These are phyloP conservation scores for Lactarius indigo DNA, from an alignment of 768 basidiomycete species.

Conservation along the genomic window DNA sequence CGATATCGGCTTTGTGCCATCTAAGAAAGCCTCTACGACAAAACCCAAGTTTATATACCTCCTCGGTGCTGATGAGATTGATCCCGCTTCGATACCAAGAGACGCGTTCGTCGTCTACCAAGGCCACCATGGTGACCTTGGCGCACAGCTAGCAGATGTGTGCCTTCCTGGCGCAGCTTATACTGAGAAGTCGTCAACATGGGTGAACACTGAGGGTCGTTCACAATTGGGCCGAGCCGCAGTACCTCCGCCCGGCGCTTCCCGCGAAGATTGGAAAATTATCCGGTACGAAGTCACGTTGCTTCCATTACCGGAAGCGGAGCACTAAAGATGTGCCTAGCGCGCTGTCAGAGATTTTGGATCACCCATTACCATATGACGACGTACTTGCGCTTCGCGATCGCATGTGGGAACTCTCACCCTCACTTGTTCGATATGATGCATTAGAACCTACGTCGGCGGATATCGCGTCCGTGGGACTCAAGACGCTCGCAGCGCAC, in stretches of 20 bases:
- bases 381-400: slow-evolving; percentile 80
- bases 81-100: slow-evolving; percentile 81
- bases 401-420: slow-evolving; percentile 96
- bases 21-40: slow-evolving; percentile 66
- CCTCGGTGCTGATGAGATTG: slow-evolving; percentile 91
- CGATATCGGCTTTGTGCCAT: slow-evolving; percentile 90
- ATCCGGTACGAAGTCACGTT: slow-evolving; percentile 55
- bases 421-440: slow-evolving; percentile 84
- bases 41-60: slow-evolving; percentile 96
- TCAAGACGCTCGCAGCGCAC: slow-evolving; percentile 52
- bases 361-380: slow-evolving; percentile 81
- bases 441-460: slow-evolving; percentile 69
- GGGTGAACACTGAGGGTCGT: slow-evolving; percentile 97
- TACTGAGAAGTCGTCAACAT: slow-evolving; percentile 87
- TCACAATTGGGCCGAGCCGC: slow-evolving; percentile 88
- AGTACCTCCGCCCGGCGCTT: slow-evolving; percentile 91
- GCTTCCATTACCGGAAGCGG: neutral
- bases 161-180: slow-evolving; percentile 91
- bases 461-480: slow-evolving; percentile 67
- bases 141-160: slow-evolving; percentile 96
- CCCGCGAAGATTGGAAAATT: slow-evolving; percentile 97
- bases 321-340: slow-evolving; percentile 37
- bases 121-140: slow-evolving; percentile 96
- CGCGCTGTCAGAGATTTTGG: slow-evolving; percentile 87
- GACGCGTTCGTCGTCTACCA: slow-evolving; percentile 98